phyloP scores from a whole-genome alignment of 805 yeast genomes.

The Ogataea saltuana region DNA sequence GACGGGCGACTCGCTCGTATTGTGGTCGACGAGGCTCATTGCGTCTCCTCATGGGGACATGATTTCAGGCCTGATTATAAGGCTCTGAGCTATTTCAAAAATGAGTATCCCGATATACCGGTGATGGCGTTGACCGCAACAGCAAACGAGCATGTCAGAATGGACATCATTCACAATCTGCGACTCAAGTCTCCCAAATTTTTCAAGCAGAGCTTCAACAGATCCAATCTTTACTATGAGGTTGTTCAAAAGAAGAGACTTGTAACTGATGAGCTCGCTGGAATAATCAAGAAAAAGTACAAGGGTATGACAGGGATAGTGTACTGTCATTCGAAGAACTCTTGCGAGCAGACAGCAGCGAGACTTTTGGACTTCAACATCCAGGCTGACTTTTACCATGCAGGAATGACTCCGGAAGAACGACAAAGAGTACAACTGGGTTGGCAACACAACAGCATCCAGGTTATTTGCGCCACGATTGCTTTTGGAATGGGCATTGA shows the following conservation, averaged over 20 bases:
- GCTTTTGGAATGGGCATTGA: constrained; percentile 99
- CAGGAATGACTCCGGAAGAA: constrained; percentile 86
- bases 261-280: constrained; percentile 57
- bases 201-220: constrained; percentile 87
- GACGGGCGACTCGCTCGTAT: constrained; percentile 70
- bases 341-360: constrained; percentile 80
- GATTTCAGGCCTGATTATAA: constrained; percentile 97
- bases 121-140: constrained; percentile 97
- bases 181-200: constrained; percentile 60
- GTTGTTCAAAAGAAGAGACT: constrained; percentile 65
- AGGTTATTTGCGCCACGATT: constrained; percentile 92
- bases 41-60: constrained; percentile 98
- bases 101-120: constrained; percentile 76
- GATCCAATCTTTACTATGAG: constrained; percentile 81
- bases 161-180: constrained; percentile 82
- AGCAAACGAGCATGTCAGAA: constrained; percentile 85
- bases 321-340: constrained; percentile 86
- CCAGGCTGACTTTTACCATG: constrained; percentile 80
- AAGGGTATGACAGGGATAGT: constrained; percentile 76
- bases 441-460: constrained; percentile 77
- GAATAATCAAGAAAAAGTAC: constrained; percentile 53
- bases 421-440: constrained; percentile 66
- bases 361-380: constrained; percentile 61
- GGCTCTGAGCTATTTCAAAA: constrained; percentile 70
- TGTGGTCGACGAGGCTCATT: constrained; percentile 97